Evolutionary conservation across 805 yeast genomes (phyloP), one percentile per base, ranked within the genome.

Genomic region (Pichia cephalocereana): DNA sequence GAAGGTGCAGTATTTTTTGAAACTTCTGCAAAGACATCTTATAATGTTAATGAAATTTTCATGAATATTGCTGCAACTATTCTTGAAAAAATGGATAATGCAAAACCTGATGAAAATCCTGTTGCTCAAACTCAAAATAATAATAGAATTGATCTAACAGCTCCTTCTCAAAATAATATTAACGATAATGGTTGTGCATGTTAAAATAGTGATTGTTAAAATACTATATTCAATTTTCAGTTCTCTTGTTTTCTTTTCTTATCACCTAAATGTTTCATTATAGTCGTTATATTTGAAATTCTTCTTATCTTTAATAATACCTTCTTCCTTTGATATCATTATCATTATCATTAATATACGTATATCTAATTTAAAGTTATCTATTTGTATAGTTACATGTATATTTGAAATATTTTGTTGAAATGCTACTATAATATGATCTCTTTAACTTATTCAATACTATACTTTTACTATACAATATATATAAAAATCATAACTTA

Each of bases 1-100:
- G 96, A 91, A 68, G 89, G 86, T 2, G 71, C 93, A 50, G 69
- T 93, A 54, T 91, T 91, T 62, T 91, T 86, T 62, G 99, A 91
- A 70, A 88, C 97, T 8, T 82, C 93, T 63, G 99, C 99, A 19
- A 91, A 91, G 70, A 81, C 95, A 4, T 85, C 91, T 17, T 74
- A 76, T 59, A 89, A 90, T 60, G 96, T 91, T 38, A 87, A 85
- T 60, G 95, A 91, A 53, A 95, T 91, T 47, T 91, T 91, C 64
- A 70, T 87, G 61, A 91, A 87, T 15, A 86, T 91, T 54, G 99
- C 96, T 42, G 80, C 81, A 51, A 83, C 84, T 69, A 85, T 91
- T 47, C 96, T 97, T 50, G 66, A 65, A 47, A 54, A 57, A 49
- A 32, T 58, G 5, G 47, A 48, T 11, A 54, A 57, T 9, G 40